Conservation (phyloP, 345 rosid species). For the Clarkia xantiana region DNA sequence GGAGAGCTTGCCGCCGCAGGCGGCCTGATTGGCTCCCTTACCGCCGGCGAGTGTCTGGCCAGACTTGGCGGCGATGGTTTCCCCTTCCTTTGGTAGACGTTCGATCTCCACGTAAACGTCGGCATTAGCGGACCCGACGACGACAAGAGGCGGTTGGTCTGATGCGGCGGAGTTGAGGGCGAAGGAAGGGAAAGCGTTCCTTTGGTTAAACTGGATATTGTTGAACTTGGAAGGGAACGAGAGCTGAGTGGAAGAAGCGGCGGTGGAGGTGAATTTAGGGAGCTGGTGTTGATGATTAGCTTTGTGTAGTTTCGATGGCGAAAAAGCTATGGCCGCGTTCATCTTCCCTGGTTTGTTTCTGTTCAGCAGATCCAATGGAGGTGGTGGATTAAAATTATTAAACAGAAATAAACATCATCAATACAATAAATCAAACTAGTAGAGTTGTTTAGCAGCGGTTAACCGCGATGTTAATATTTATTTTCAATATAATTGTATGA, state of each 20-base stretch:
- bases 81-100: slow-evolving; percentile 60
- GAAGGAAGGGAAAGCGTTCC: background rate
- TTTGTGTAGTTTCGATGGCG: slow-evolving; percentile 5
- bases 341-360: slow-evolving; percentile 1
- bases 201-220: background rate
- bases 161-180: background rate
- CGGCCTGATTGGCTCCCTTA: slow-evolving; percentile 94
- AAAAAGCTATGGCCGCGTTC: slow-evolving; percentile 5
- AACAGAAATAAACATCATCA: too few species aligned
- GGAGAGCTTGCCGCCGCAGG: slow-evolving; percentile 56
- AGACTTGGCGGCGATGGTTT: slow-evolving; percentile 64
- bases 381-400: too few species aligned
- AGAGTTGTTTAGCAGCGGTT: too few species aligned
- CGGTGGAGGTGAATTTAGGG: background rate
- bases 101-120: slow-evolving; percentile 82
- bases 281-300: background rate
- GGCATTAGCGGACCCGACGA: slow-evolving; percentile 85
- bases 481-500: too few species aligned
- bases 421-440: too few species aligned
- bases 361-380: too few species aligned
- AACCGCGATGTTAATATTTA: too few species aligned
- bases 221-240: background rate
- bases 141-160: slow-evolving; percentile 46
- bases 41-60: slow-evolving; percentile 84
- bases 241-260: background rate